Evolutionary conservation across 2,329 filamentous ascomycete species (phyloP).

Genomic region (Fusarium miscanthi): DNA sequence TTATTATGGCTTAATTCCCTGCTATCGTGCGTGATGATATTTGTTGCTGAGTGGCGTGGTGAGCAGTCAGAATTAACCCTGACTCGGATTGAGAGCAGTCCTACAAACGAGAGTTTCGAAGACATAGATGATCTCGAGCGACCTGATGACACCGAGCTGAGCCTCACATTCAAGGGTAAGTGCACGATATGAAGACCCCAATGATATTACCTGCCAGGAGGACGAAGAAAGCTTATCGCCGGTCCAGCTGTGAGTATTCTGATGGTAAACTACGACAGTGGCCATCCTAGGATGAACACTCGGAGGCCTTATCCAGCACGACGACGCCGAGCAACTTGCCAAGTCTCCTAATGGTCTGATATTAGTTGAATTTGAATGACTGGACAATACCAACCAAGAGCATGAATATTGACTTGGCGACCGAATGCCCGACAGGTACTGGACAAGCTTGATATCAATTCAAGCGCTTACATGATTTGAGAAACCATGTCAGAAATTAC

Average conservation of each 20-base stretch:
- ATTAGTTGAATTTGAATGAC: too few species aligned
- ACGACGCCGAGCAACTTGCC: too few species aligned
- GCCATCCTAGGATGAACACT: background rate
- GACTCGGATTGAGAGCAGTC: background rate
- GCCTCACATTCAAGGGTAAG: background rate
- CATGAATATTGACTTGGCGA: too few species aligned
- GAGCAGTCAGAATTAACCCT: background rate
- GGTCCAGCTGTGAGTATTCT: background rate
- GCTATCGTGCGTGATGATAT: background rate
- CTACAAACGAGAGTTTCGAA: background rate
- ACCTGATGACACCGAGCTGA: background rate
- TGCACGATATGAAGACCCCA: background rate
- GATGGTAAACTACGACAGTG: background rate
- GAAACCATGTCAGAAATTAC: background rate
- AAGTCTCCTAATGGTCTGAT: too few species aligned
- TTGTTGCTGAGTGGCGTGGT: background rate
- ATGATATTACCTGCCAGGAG: background rate
- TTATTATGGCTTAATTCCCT: slow-evolving; percentile 7
- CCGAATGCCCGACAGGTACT: too few species aligned
- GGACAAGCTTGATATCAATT: too few species aligned
- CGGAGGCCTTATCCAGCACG: too few species aligned
- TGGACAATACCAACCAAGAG: too few species aligned
- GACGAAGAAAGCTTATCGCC: background rate
- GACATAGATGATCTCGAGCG: background rate
- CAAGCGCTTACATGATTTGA: too few species aligned